Conservation (phyloP, 495 filamentous ascomycete species). For the Trichoderma virens region DNA sequence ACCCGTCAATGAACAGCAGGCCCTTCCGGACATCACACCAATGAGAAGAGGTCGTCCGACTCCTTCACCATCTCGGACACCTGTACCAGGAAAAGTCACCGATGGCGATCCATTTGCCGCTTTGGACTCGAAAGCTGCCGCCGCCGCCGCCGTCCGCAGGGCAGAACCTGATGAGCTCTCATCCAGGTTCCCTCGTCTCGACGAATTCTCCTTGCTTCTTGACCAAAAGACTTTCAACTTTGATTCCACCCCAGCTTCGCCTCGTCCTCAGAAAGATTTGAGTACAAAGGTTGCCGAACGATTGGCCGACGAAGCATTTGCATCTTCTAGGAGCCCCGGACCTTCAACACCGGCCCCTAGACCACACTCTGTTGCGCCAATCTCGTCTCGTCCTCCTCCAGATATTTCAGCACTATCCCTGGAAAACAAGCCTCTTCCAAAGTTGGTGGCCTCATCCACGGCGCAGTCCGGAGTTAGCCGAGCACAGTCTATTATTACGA, state of each 20-base stretch:
- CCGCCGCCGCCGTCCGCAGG: slow-evolving; percentile 14
- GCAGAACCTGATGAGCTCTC: slow-evolving; percentile 68
- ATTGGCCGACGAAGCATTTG: slow-evolving; percentile 85
- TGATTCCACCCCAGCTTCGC: slow-evolving; percentile 60
- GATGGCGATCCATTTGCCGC: slow-evolving; percentile 84
- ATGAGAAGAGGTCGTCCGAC: slow-evolving; percentile 86
- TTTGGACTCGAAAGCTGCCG: slow-evolving; percentile 55
- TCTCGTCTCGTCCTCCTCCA: slow-evolving; percentile 15
- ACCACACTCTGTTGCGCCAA: slow-evolving; percentile 12
- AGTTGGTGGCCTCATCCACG: slow-evolving; percentile 27
- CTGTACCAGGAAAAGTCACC: slow-evolving; percentile 56
- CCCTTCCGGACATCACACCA: slow-evolving; percentile 84
- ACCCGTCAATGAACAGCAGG: slow-evolving; percentile 57
- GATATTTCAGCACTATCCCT: slow-evolving; percentile 15
- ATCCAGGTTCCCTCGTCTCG: slow-evolving; percentile 78
- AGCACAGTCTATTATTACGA: slow-evolving; percentile 45
- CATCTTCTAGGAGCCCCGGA: slow-evolving; percentile 25
- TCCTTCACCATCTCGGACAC: slow-evolving; percentile 25
- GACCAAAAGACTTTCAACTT: slow-evolving; percentile 73
- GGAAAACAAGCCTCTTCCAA: not conserved
- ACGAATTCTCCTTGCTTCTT: slow-evolving; percentile 87
- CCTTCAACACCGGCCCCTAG: slow-evolving; percentile 16
- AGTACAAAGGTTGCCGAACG: slow-evolving; percentile 68
- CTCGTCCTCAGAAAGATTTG: slow-evolving; percentile 48
- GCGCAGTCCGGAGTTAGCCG: slow-evolving; percentile 39